Base-by-base conservation (phyloP, 495 filamentous ascomycete species). In the Daldinia childiae region DNA sequence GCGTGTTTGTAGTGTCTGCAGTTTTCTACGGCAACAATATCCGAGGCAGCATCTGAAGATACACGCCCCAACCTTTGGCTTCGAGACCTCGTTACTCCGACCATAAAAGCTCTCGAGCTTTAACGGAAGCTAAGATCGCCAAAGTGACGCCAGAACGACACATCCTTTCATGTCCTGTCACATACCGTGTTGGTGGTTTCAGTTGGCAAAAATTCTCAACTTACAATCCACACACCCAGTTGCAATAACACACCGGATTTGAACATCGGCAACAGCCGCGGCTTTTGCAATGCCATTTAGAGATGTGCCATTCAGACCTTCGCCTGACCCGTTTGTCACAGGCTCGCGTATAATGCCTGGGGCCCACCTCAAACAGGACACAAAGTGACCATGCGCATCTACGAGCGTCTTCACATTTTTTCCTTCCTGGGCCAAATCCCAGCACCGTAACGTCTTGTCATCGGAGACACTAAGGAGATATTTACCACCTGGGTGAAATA, bases 401-500 rank as follows among this genome's bases (percentile, higher is more conserved):
- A 86, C 82, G 15, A 97, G 79, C 3, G 87, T 91, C 82, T 94
- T 94, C 62, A 98, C 94, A 69, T 93, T 93, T 69, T 91, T 91
- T 17, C 92, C 92, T 78, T 98, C 94, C 74, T 99, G 95, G 14
- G 86, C 85, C 8, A 99, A 83, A 81, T 99, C 95, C 95, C 95
- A 99, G 82, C 95, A 98, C 48, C 95, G 85, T 36, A 99, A 82
- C 12, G 93, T 94, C 79, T 97, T 97, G 78, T 99, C 95, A 74
- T 99, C 95, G 26, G 90, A 83, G 4, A 91, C 92, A 34, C 90
- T 93, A 17, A 99, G 80, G 1, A 99, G 85, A 71, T 95, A 99
- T 79, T 97, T 97, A 0, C 95, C 95, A 3, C 93, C 94, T 0
- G 95, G 95, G 71, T 99, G 95, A 78, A 97, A 99, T 17, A 93